These are phyloP conservation scores for Naematelia aurantialba DNA, from an alignment of 768 basidiomycete genomes.

Conservation along the genomic window DNA sequence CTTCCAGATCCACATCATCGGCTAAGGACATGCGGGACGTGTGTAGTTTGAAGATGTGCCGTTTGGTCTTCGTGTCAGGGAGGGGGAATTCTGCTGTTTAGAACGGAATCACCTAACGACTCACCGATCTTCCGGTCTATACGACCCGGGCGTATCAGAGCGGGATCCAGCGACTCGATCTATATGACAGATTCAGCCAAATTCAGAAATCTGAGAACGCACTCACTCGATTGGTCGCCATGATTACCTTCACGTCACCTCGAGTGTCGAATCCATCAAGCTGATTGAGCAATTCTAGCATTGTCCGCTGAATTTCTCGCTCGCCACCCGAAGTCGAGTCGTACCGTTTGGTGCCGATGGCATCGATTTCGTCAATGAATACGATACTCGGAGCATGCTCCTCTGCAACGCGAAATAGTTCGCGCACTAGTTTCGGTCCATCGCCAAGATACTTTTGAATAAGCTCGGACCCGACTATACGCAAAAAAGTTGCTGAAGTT, in stretches of 20 bases:
- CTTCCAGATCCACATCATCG: slow-evolving; percentile 84
- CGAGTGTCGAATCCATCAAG: slow-evolving; percentile 98
- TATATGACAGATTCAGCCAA: slow-evolving; percentile 24
- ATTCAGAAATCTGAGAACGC: background rate
- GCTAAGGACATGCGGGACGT: slow-evolving; percentile 88
- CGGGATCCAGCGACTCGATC: slow-evolving; percentile 95
- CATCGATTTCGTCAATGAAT: slow-evolving; percentile 99
- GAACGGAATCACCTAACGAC: slow-evolving; percentile 12
- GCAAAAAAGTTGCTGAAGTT: slow-evolving; percentile 95
- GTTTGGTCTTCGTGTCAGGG: slow-evolving; percentile 97
- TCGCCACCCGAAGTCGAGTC: slow-evolving; percentile 98
- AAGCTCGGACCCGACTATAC: slow-evolving; percentile 93
- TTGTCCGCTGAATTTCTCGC: slow-evolving; percentile 97
- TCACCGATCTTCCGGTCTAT: slow-evolving; percentile 92
- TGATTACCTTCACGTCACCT: slow-evolving; percentile 99
- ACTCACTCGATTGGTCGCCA: slow-evolving; percentile 81
- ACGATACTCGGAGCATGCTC: slow-evolving; percentile 98
- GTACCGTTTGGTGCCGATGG: slow-evolving; percentile 98
- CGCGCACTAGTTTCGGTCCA: slow-evolving; percentile 94
- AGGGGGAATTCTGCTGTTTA: slow-evolving; percentile 57
- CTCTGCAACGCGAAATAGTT: slow-evolving; percentile 93
- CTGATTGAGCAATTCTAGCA: slow-evolving; percentile 97
- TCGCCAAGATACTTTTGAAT: slow-evolving; percentile 99
- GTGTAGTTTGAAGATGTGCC: slow-evolving; percentile 91
- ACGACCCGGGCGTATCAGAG: slow-evolving; percentile 94